These are phyloP conservation scores for Mucor circinelloides DNA, from an alignment of 371 early-diverging fungal species.

Conservation along the genomic window DNA sequence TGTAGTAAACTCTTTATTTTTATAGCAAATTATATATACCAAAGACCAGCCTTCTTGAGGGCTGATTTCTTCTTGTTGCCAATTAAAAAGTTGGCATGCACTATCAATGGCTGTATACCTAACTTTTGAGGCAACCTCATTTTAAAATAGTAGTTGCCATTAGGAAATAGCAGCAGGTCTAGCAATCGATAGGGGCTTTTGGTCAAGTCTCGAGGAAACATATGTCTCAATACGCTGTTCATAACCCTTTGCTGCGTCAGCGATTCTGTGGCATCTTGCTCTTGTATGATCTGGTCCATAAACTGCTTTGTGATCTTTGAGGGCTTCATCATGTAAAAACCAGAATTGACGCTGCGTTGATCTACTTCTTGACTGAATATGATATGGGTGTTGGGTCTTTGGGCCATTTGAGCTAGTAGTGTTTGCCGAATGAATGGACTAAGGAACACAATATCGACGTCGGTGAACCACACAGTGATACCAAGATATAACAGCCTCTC, in stretches of 20 bases:
- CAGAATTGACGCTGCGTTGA: slow-evolving; percentile 23
- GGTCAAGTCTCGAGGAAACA: slow-evolving; percentile 2
- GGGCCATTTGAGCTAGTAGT: slow-evolving; percentile 5
- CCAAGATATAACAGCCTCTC: slow-evolving; percentile 40
- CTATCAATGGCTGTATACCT: slow-evolving; percentile 26
- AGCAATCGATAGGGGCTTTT: slow-evolving; percentile 15
- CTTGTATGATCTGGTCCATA: slow-evolving; percentile 14
- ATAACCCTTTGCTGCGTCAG: slow-evolving; percentile 28
- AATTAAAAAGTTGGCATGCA: slow-evolving; percentile 25
- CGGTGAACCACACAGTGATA: slow-evolving; percentile 28
- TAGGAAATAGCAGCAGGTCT: slow-evolving; percentile 25
- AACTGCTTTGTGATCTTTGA: slow-evolving; percentile 16
- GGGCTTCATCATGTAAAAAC: slow-evolving; percentile 27
- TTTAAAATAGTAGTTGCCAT: slow-evolving; percentile 25
- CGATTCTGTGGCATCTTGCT: slow-evolving; percentile 15
- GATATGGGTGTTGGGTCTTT: slow-evolving; percentile 22
- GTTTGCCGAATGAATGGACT: slow-evolving; percentile 6
- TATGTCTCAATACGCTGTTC: slow-evolving; percentile 18
- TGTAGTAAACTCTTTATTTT: too few relatives aligned
- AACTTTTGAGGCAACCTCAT: slow-evolving; percentile 5
- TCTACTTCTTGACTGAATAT: slow-evolving; percentile 28
- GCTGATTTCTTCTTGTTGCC: slow-evolving; percentile 21
- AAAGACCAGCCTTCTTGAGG: slow-evolving; percentile 21
- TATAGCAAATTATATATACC: slow-evolving; percentile 12
- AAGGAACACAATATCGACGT: slow-evolving; percentile 25